phyloP scores from a whole-genome alignment of 2,329 filamentous ascomycete species.

The Talaromyces islandicus region DNA sequence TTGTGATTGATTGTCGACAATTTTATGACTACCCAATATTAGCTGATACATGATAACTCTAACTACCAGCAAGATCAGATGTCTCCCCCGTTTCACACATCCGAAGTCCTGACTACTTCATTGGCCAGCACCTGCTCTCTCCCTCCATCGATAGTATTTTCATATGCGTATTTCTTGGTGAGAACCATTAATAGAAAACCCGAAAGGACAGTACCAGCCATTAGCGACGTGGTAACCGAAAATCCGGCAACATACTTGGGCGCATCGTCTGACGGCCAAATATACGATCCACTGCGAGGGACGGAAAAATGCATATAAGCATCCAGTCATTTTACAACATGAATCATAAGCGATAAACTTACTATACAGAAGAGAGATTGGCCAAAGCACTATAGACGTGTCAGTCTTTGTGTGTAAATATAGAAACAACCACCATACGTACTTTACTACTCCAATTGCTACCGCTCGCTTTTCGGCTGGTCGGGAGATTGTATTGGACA shows the following conservation, averaged over 20 bases:
- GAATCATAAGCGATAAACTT: not conserved
- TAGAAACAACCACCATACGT: slow-evolving; percentile 6
- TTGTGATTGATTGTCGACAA: not conserved
- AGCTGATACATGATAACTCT: not conserved
- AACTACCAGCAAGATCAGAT: not conserved
- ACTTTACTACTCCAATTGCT: slow-evolving; percentile 28
- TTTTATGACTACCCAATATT: not conserved
- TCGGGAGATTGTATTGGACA: slow-evolving; percentile 21
- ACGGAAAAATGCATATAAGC: not conserved
- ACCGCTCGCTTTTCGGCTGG: slow-evolving; percentile 29
- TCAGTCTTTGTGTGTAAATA: not conserved
- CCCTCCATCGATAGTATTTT: slow-evolving; percentile 10
- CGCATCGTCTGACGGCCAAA: not conserved
- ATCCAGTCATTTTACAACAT: not conserved
- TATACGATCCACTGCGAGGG: not conserved
- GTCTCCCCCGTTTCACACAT: not conserved
- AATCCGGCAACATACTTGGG: slow-evolving; percentile 1
- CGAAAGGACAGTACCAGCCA: slow-evolving; percentile 7
- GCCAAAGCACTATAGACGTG: not conserved
- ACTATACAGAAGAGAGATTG: slow-evolving; percentile 3
- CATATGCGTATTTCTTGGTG: slow-evolving; percentile 13
- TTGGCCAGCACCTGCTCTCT: not conserved
- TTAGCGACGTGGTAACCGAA: slow-evolving; percentile 6
- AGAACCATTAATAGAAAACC: slow-evolving; percentile 10
- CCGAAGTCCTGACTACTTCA: not conserved